A percentile compares a stretch with the other conserved stretches of the same genome.
phyloP scores from a whole-genome alignment of 1,284 basidiomycete species.

The Phlebopus sp. region DNA sequence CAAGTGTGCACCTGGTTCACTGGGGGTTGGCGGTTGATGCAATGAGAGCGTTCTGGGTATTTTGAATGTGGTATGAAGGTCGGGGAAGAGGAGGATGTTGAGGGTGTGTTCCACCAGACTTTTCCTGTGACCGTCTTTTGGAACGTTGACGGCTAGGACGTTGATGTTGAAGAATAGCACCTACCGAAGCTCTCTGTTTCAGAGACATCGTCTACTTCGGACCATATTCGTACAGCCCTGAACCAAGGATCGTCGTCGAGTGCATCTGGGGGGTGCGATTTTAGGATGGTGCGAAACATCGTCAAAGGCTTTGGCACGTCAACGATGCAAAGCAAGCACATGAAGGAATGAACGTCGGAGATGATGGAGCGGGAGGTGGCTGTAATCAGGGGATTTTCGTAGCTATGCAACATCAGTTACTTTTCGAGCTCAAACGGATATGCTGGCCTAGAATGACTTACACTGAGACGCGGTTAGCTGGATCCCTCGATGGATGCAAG shows the following conservation, averaged over 20 bases:
- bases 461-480: conserved; percentile 18
- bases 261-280: conserved; percentile 38
- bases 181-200: conserved; percentile 75
- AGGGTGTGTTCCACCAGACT: conserved; percentile 69
- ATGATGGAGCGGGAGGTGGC: conserved; percentile 69
- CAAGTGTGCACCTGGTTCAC: conserved; percentile 27
- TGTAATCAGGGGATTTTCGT: conserved; percentile 73
- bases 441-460: conserved; percentile 19
- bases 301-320: conserved; percentile 65
- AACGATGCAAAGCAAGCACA: conserved; percentile 52
- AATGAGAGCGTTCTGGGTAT: conserved; percentile 22
- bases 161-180: conserved; percentile 24
- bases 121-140: conserved; percentile 64
- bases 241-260: conserved; percentile 40
- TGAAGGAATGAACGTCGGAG: conserved; percentile 61
- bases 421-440: not conserved
- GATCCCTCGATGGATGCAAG: conserved; percentile 4
- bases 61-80: conserved; percentile 31
- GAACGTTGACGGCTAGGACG: not conserved
- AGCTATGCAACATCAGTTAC: conserved; percentile 37
- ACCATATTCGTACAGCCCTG: conserved; percentile 63
- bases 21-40: conserved; percentile 37
- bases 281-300: conserved; percentile 54
- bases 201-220: conserved; percentile 66
- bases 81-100: conserved; percentile 54